These are phyloP conservation scores for Sisymbrium altissimum DNA, from an alignment of 345 rosid species.

Conservation along the genomic window DNA sequence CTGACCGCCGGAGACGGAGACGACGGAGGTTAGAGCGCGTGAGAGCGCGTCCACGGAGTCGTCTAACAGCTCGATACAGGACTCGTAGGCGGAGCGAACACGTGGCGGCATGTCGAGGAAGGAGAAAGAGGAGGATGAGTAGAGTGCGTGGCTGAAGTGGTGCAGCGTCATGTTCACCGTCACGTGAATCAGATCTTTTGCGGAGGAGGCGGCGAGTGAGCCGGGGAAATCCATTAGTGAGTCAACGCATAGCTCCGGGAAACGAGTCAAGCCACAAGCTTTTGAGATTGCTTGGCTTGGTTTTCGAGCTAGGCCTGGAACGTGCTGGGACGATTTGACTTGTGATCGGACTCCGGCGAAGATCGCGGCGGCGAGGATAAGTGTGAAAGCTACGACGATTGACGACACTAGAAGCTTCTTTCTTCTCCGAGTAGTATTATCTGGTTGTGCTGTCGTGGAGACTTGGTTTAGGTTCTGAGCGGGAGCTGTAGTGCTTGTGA, in stretches of 20 bases:
- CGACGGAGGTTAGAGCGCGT: constrained; percentile 57
- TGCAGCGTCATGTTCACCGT: constrained; percentile 91
- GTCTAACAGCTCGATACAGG: constrained; percentile 86
- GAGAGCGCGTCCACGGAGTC: constrained; percentile 79
- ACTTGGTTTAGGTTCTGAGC: constrained; percentile 9
- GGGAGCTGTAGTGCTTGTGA: not conserved
- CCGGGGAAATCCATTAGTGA: constrained; percentile 75
- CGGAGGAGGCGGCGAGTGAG: constrained; percentile 43
- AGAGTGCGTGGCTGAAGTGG: constrained; percentile 75
- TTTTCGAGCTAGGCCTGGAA: constrained; percentile 35
- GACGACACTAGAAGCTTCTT: constrained; percentile 46
- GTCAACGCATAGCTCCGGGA: constrained; percentile 61
- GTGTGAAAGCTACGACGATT: constrained; percentile 34
- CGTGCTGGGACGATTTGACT: constrained; percentile 12
- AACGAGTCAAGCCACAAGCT: constrained; percentile 62
- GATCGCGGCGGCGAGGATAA: constrained; percentile 60
- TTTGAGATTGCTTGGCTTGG: constrained; percentile 78
- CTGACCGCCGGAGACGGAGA: constrained; percentile 9
- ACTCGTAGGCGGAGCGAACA: constrained; percentile 73
- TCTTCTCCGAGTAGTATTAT: not conserved
- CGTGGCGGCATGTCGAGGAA: constrained; percentile 55
- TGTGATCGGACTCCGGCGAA: constrained; percentile 44
- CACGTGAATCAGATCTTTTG: constrained; percentile 81
- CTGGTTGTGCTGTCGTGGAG: constrained; percentile 5
- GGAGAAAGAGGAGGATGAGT: constrained; percentile 49